Percentiles rank a stretch among this genome's conserved stretches.
Evolutionary conservation across 2,329 filamentous ascomycete genomes (phyloP).

Genomic region (Furcasterigmium sp.): DNA sequence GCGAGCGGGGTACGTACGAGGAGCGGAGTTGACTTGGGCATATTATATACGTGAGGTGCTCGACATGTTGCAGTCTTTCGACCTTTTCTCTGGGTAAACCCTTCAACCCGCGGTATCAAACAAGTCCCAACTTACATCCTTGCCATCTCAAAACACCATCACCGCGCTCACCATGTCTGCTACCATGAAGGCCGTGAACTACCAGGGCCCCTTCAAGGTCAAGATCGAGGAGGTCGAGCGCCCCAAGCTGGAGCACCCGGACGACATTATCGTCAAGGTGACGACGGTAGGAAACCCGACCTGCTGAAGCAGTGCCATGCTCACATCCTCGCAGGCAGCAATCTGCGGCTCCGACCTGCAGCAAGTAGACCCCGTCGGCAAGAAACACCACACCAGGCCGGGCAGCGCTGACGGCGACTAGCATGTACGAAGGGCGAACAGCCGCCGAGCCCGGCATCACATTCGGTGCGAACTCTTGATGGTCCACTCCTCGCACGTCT

Average conservation of each 20-base stretch:
- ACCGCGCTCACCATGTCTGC: neutral
- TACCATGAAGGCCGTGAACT: conserved; percentile 59
- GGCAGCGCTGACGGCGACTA: conserved; percentile 28
- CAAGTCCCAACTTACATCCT: too few relatives aligned
- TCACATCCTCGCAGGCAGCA: conserved; percentile 24
- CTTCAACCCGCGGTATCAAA: too few relatives aligned
- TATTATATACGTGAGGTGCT: too few relatives aligned
- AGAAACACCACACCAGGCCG: conserved; percentile 3
- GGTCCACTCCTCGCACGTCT: neutral
- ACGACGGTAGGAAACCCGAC: too few relatives aligned
- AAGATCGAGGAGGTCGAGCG: conserved; percentile 54
- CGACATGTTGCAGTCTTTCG: too few relatives aligned
- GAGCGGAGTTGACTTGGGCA: too few relatives aligned
- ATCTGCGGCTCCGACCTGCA: conserved; percentile 50
- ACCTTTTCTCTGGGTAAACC: too few relatives aligned
- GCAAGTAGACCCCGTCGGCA: conserved; percentile 21
- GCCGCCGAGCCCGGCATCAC: conserved; percentile 57
- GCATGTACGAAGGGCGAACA: conserved; percentile 61
- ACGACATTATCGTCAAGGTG: conserved; percentile 37
- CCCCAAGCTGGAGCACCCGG: conserved; percentile 57
- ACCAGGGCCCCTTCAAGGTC: conserved; percentile 56
- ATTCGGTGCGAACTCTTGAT: conserved; percentile 42
- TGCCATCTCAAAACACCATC: too few relatives aligned
- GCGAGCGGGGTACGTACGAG: too few relatives aligned
- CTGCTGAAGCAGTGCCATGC: too few relatives aligned